These are phyloP conservation scores for Leccinum longicurvipes DNA, from an alignment of 768 basidiomycete genomes.

Conservation along the genomic window DNA sequence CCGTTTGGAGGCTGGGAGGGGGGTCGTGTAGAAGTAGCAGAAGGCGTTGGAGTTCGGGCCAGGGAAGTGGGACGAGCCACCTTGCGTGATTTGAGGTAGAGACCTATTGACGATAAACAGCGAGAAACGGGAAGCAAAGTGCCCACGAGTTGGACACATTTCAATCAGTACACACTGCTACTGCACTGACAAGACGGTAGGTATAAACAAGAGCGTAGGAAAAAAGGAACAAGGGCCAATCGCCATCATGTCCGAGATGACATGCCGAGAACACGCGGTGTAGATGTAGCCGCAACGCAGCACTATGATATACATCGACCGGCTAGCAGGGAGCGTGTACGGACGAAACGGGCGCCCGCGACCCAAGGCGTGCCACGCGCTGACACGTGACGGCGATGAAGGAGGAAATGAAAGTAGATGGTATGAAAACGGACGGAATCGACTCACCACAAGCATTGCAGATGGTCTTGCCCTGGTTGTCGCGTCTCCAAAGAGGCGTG, in stretches of 20 bases:
- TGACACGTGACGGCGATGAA: conserved; percentile 40
- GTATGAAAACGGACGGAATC: conserved; percentile 29
- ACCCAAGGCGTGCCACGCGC: conserved; percentile 30
- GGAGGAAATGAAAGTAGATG: conserved; percentile 34
- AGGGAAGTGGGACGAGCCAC: conserved; percentile 69
- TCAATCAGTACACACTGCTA: conserved; percentile 38
- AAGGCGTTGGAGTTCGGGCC: conserved; percentile 38
- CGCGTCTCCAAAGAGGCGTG: conserved; percentile 84
- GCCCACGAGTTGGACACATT: conserved; percentile 39
- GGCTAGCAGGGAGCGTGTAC: conserved; percentile 27
- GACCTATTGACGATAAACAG: conserved; percentile 50
- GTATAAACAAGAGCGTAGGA: conserved; percentile 30
- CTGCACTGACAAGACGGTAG: conserved; percentile 34
- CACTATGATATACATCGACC: conserved; percentile 34
- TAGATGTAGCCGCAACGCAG: conserved; percentile 30
- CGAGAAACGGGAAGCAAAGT: conserved; percentile 32
- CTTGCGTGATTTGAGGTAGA: conserved; percentile 81
- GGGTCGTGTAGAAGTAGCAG: conserved; percentile 30
- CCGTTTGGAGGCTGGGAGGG: conserved; percentile 35
- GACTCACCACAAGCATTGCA: conserved; percentile 90
- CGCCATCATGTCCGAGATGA: conserved; percentile 31
- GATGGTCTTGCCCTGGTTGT: conserved; percentile 75
- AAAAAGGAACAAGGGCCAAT: conserved; percentile 34
- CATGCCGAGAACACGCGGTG: conserved; percentile 35
- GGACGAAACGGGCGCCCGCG: conserved; percentile 29